phyloP scores from a whole-genome alignment of 768 basidiomycete species.

The Kwoniella newhampshirensis region DNA sequence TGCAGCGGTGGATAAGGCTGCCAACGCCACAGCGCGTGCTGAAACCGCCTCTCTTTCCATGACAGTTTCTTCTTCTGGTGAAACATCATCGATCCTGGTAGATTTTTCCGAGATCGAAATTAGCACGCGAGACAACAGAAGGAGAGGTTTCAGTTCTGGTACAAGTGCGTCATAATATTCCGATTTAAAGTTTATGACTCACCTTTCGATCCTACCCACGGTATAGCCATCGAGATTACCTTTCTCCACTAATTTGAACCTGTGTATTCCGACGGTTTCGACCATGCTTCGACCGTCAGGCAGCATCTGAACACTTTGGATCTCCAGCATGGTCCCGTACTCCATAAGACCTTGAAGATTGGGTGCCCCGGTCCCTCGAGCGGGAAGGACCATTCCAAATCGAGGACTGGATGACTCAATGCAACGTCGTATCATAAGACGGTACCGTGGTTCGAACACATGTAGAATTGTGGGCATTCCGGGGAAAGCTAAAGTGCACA shows the following conservation, averaged over 20 bases:
- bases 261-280: slow-evolving; percentile 67
- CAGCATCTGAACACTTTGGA: slow-evolving; percentile 79
- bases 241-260: slow-evolving; percentile 83
- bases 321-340: slow-evolving; percentile 93
- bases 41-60: slow-evolving; percentile 51
- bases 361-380: slow-evolving; percentile 53
- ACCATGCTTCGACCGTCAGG: slow-evolving; percentile 86
- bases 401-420: slow-evolving; percentile 71
- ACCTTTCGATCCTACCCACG: slow-evolving; percentile 74
- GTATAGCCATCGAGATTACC: slow-evolving; percentile 85
- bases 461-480: slow-evolving; percentile 85
- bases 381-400: slow-evolving; percentile 91
- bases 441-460: slow-evolving; percentile 92
- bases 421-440: slow-evolving; percentile 94
- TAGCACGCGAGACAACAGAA: too few relatives aligned
- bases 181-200: slow-evolving; percentile 3
- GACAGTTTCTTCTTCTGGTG: slow-evolving; percentile 55
- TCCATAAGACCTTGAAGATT: slow-evolving; percentile 60
- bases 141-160: slow-evolving; percentile 7
- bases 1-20: not conserved
- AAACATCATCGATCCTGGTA: slow-evolving; percentile 55
- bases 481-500: slow-evolving; percentile 86
- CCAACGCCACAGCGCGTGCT: slow-evolving; percentile 4
- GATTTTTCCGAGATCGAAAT: not conserved
- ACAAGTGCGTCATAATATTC: not conserved